phyloP scores from a whole-genome alignment of 805 yeast genomes.

The Saccharomycopsis fermentans region DNA sequence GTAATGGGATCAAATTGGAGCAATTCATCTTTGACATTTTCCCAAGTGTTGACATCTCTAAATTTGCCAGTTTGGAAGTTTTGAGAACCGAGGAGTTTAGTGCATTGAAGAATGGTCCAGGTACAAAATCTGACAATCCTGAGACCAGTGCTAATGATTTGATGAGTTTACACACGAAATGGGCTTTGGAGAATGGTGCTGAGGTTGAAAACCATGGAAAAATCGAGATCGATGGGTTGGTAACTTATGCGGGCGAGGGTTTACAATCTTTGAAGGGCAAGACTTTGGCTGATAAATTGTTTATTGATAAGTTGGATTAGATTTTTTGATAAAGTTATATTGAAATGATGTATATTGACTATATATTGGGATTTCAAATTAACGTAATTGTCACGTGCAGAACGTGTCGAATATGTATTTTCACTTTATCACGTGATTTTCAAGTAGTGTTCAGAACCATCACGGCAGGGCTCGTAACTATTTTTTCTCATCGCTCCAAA shows the following conservation, averaged over 20 bases:
- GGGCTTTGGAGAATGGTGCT: slow-evolving; percentile 73
- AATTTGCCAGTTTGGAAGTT: slow-evolving; percentile 90
- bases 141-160: slow-evolving; percentile 63
- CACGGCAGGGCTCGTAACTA: too few relatives aligned
- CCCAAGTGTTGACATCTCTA: slow-evolving; percentile 56
- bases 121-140: slow-evolving; percentile 76
- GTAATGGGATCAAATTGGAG: slow-evolving; percentile 91
- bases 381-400: too few relatives aligned
- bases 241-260: slow-evolving; percentile 72
- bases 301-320: background rate
- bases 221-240: slow-evolving; percentile 69
- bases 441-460: too few relatives aligned
- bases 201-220: slow-evolving; percentile 32
- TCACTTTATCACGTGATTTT: too few relatives aligned
- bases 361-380: too few relatives aligned
- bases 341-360: too few relatives aligned
- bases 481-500: too few relatives aligned
- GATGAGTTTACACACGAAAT: slow-evolving; percentile 56
- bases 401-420: too few relatives aligned
- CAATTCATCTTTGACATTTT: slow-evolving; percentile 96
- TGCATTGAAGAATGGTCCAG: slow-evolving; percentile 86
- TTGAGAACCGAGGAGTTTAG: slow-evolving; percentile 78
- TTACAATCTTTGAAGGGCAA: slow-evolving; percentile 46
- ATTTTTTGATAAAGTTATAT: too few relatives aligned
- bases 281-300: slow-evolving; percentile 20